A percentile compares a stretch with the other conserved stretches of the same genome.
Conservation (phyloP, 192 early-diverging fungal genomes). For the Coemansia guatemalensis region DNA sequence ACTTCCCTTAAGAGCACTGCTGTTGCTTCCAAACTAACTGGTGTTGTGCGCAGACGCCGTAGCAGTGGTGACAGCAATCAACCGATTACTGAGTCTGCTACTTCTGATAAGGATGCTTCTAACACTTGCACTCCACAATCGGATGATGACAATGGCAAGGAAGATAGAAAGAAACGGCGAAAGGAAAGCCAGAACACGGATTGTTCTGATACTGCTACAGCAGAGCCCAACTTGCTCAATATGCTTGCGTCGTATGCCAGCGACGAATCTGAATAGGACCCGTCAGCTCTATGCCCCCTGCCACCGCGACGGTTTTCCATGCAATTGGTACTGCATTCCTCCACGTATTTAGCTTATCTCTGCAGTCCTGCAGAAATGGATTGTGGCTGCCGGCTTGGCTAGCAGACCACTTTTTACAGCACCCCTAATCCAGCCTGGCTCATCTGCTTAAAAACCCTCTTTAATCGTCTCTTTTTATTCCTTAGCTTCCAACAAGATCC, state of each 20-base stretch:
- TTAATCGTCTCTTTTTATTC: background rate
- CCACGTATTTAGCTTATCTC: background rate
- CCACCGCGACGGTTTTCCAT: background rate
- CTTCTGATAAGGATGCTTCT: background rate
- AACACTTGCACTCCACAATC: background rate
- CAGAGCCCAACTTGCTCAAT: background rate
- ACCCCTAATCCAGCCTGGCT: conserved; percentile 2
- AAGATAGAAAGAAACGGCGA: background rate
- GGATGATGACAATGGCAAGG: background rate
- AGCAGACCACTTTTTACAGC: background rate
- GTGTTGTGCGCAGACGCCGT: background rate
- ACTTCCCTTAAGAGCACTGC: background rate
- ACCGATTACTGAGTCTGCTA: background rate
- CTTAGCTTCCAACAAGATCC: background rate
- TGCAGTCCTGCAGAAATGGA: background rate
- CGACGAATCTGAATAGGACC: conserved; percentile 10
- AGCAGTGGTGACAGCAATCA: background rate
- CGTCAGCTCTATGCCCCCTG: background rate
- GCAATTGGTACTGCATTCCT: background rate
- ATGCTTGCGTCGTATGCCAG: conserved; percentile 27
- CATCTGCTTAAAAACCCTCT: background rate
- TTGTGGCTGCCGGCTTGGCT: too few species aligned
- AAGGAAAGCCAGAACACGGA: background rate
- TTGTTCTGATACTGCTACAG: background rate
- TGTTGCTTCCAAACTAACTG: background rate